Evolutionary conservation across 352 stramenopile genomes (phyloP).

Genomic region (Nothophytophthora sp.): DNA sequence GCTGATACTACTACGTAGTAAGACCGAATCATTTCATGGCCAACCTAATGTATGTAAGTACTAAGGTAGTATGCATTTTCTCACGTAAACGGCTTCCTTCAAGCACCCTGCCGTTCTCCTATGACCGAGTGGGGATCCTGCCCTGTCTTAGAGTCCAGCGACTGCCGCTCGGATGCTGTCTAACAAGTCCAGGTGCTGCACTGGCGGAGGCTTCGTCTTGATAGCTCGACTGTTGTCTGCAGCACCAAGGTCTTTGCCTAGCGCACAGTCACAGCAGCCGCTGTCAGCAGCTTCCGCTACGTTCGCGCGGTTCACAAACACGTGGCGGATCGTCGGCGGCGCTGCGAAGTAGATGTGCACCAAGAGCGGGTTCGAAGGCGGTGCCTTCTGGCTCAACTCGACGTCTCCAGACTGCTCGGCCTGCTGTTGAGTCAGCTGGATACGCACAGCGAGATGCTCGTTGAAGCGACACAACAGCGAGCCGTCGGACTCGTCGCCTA

Average conservation of each 20-base stretch:
- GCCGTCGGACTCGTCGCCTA: conserved; percentile 44
- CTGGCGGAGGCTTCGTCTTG: conserved; percentile 5
- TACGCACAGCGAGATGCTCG: conserved; percentile 42
- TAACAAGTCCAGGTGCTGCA: conserved; percentile 34
- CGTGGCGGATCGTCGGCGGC: conserved; percentile 37
- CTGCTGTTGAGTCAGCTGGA: conserved; percentile 20
- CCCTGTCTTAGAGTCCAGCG: conserved; percentile 32
- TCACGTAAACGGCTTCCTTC: no score
- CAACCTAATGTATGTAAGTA: no score
- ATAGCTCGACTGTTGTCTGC: conserved; percentile 3
- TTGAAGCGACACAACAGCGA: conserved; percentile 51
- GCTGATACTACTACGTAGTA: no score
- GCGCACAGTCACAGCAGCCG: conserved; percentile 35
- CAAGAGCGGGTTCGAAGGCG: conserved; percentile 24
- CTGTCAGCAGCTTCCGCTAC: conserved; percentile 6
- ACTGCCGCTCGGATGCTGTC: conserved; percentile 47
- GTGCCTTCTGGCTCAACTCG: not conserved
- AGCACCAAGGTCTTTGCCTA: conserved; percentile 31
- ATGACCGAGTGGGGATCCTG: no score
- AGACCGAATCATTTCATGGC: no score
- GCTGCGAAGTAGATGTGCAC: conserved; percentile 54
- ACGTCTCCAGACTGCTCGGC: not conserved
- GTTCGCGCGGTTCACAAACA: conserved; percentile 54
- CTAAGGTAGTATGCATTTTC: no score
- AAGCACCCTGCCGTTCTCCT: no score